phyloP scores from a whole-genome alignment of 495 filamentous ascomycete genomes.

The Podospora comata region DNA sequence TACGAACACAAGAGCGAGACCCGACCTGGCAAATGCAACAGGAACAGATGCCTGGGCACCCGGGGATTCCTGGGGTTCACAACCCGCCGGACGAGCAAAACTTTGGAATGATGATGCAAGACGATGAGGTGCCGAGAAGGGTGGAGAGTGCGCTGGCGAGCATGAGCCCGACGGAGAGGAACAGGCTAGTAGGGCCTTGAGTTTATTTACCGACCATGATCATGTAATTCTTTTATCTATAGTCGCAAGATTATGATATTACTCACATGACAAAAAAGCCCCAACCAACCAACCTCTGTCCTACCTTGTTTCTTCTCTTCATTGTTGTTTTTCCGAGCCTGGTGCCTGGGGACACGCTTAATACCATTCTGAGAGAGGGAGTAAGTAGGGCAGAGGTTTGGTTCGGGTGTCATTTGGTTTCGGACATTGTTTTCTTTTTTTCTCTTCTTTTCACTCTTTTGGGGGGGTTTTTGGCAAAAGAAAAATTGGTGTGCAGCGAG shows the following conservation, averaged over 20 bases:
- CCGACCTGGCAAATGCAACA: not conserved
- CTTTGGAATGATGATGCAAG: slow-evolving; percentile 37
- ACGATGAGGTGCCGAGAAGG: slow-evolving; percentile 32
- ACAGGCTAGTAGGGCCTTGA: not conserved
- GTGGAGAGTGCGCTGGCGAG: slow-evolving; percentile 20
- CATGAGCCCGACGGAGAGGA: not conserved
- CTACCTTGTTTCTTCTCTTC: not conserved
- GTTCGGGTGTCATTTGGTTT: not conserved
- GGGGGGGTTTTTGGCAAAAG: not conserved
- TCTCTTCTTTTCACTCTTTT: not conserved
- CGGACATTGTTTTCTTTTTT: not conserved
- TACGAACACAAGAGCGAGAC: slow-evolving; percentile 33
- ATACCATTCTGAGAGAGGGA: not conserved
- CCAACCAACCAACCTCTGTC: not conserved
- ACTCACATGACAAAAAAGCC: not conserved
- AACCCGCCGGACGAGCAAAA: slow-evolving; percentile 35
- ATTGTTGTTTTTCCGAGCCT: not conserved
- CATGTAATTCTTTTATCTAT: not conserved
- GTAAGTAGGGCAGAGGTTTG: not conserved
- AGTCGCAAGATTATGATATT: slow-evolving; percentile 4
- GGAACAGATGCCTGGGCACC: slow-evolving; percentile 23
- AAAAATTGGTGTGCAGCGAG: not conserved
- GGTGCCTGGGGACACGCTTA: not conserved
- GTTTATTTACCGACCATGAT: not conserved
- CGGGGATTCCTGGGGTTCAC: slow-evolving; percentile 32